Percentiles rank a stretch among this genome's conserved stretches.
Evolutionary conservation across 2,329 filamentous ascomycete species (phyloP).

Genomic region (Aspergillus sojae): DNA sequence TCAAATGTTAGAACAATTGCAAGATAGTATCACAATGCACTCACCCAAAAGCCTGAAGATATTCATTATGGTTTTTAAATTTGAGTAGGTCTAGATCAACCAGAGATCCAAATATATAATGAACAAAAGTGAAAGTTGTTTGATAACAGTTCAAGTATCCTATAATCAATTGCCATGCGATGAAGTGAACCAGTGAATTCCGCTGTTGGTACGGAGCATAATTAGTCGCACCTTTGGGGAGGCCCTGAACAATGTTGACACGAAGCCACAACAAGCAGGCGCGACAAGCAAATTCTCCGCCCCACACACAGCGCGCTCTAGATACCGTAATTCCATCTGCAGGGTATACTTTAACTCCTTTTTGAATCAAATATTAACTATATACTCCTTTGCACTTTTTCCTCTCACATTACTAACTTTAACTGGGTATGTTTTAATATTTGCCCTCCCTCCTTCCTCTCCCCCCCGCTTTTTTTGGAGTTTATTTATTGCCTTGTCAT

Average conservation of each 20-base stretch:
- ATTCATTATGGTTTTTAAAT: constrained; percentile 59
- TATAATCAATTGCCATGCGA: constrained; percentile 12
- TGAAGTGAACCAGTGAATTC: neutral
- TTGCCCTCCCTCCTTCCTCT: too few relatives aligned
- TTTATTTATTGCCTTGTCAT: neutral
- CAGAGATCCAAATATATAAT: neutral
- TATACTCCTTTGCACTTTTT: neutral
- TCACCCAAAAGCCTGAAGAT: constrained; percentile 69
- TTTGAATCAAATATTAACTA: neutral
- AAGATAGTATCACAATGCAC: neutral
- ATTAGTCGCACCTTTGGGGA: neutral
- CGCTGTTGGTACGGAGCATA: neutral
- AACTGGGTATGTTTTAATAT: neutral
- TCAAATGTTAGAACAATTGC: constrained; percentile 21
- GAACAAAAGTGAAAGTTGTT: neutral
- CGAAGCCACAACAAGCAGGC: constrained; percentile 38
- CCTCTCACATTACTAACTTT: neutral
- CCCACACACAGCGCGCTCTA: constrained; percentile 16
- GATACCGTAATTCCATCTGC: constrained; percentile 5
- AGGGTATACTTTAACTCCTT: neutral
- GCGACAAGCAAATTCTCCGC: constrained; percentile 18
- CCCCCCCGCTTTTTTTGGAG: too few relatives aligned
- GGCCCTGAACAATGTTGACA: constrained; percentile 38
- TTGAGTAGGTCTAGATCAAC: constrained; percentile 4
- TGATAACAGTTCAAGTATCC: neutral